Conservation (phyloP, 305 asterid genomes). For the Fraxinus dipetala region DNA sequence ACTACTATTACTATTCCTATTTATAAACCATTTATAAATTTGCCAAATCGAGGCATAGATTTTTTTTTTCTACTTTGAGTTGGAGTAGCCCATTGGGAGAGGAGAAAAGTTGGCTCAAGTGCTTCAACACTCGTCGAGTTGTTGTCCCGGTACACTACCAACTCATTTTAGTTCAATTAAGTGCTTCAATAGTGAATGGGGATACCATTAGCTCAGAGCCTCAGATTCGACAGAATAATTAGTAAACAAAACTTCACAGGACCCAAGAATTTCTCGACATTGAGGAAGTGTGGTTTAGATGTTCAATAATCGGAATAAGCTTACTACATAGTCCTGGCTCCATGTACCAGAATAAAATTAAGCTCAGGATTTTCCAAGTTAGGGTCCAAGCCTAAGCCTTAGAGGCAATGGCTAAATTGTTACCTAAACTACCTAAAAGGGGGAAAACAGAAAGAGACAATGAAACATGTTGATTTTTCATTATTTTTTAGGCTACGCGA, state of each 20-base stretch:
- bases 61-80: neutral
- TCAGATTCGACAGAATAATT: neutral
- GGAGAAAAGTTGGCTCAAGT: neutral
- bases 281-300: neutral
- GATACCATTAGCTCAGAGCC: neutral
- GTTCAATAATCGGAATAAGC: neutral
- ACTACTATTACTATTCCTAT: no score
- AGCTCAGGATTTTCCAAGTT: neutral
- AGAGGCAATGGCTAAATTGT: neutral
- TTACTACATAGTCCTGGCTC: neutral
- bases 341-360: neutral
- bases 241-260: neutral
- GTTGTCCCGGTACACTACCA: neutral
- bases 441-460: neutral
- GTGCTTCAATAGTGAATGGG: neutral
- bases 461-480: neutral
- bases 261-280: neutral
- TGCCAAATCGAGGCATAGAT: neutral
- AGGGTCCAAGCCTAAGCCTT: neutral
- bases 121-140: neutral
- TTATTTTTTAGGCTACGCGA: neutral
- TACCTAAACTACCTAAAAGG: neutral
- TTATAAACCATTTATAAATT: neutral
- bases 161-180: neutral
- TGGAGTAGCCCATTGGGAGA: neutral